Conservation (phyloP, 2,329 filamentous ascomycete species). For the Aspergillus sojae region DNA sequence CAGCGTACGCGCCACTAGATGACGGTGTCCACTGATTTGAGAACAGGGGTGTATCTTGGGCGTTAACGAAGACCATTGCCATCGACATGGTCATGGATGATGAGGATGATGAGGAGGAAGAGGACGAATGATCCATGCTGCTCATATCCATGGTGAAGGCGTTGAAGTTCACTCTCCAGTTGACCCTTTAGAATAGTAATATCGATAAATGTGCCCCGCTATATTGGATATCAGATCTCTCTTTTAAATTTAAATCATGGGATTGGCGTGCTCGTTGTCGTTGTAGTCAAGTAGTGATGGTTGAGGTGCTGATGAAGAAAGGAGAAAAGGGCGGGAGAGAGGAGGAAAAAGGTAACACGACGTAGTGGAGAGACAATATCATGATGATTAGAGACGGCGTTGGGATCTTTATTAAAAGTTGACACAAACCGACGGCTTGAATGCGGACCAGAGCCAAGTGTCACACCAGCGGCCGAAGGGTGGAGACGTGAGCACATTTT, state of each 20-base stretch:
- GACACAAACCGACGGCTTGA: neutral
- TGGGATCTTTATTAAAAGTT: slow-evolving; percentile 1
- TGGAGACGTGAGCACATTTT: slow-evolving; percentile 22
- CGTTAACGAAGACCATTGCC: slow-evolving; percentile 55
- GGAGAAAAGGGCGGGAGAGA: neutral
- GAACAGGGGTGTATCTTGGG: slow-evolving; percentile 65
- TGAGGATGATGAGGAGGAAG: slow-evolving; percentile 17
- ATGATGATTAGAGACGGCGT: neutral
- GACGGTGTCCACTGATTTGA: slow-evolving; percentile 73
- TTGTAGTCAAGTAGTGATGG: neutral
- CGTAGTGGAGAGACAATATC: neutral
- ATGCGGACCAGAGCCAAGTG: slow-evolving; percentile 1
- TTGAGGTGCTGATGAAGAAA: neutral
- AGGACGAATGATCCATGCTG: slow-evolving; percentile 22
- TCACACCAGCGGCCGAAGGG: neutral
- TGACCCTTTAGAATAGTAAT: neutral
- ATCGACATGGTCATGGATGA: slow-evolving; percentile 28
- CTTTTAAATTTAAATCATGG: neutral
- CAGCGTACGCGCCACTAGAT: slow-evolving; percentile 73
- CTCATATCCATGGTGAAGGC: slow-evolving; percentile 19
- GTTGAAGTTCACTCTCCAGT: neutral
- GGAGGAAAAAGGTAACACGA: neutral
- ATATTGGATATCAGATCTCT: neutral
- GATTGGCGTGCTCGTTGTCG: neutral
- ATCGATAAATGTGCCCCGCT: neutral